Evolutionary conservation across 2,329 filamentous ascomycete species (phyloP).

Genomic region (Penicillium sp.): DNA sequence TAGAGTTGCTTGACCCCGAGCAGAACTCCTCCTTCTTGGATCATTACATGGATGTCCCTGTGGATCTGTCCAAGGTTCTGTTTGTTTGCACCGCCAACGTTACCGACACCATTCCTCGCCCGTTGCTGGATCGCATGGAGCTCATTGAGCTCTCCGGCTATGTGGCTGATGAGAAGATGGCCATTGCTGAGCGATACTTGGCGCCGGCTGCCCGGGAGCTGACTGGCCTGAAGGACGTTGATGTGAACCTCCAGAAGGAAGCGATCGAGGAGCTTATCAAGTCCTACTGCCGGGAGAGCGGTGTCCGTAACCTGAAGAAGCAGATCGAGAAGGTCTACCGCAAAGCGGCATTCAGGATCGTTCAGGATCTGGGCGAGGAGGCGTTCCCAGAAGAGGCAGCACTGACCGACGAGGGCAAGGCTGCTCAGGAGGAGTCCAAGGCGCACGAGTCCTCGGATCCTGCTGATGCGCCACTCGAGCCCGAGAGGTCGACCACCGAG

Average conservation of each 20-base stretch:
- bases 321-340: slow-evolving; percentile 99
- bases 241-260: slow-evolving; percentile 81
- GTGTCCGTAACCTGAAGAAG: slow-evolving; percentile 97
- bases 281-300: slow-evolving; percentile 95
- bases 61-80: slow-evolving; percentile 94
- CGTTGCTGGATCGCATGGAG: slow-evolving; percentile 95
- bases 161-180: slow-evolving; percentile 98
- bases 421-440: slow-evolving; percentile 63
- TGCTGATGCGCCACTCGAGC: slow-evolving; percentile 59
- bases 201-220: slow-evolving; percentile 92
- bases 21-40: slow-evolving; percentile 97
- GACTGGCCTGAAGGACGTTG: slow-evolving; percentile 83
- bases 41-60: slow-evolving; percentile 97
- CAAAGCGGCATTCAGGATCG: slow-evolving; percentile 95
- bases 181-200: slow-evolving; percentile 91
- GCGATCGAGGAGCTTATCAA: slow-evolving; percentile 98
- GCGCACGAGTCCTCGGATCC: slow-evolving; percentile 63
- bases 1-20: slow-evolving; percentile 93
- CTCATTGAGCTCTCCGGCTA: slow-evolving; percentile 95
- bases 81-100: slow-evolving; percentile 99
- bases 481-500: slow-evolving; percentile 47
- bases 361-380: slow-evolving; percentile 88
- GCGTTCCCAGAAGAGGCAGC: slow-evolving; percentile 77
- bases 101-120: slow-evolving; percentile 95
- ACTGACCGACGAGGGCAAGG: slow-evolving; percentile 82